Evolutionary conservation across 352 stramenopile genomes (phyloP), one percentile per base, ranked within the genome.

Genomic region (Albugo laibachii): DNA sequence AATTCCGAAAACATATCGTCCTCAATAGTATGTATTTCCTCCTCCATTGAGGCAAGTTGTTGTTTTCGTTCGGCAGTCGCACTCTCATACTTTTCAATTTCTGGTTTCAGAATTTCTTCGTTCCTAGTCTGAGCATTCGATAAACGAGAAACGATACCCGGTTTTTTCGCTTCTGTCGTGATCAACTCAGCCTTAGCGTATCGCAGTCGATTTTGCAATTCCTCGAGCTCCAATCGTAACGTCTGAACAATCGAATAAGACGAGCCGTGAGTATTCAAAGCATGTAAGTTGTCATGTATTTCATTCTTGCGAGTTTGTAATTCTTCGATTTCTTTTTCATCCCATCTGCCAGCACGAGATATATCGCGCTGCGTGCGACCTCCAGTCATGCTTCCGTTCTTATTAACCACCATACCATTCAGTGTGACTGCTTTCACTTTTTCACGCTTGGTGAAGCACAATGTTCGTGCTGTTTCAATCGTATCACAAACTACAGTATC

Each of bases 341-440:
- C 83, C 85, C 87, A 97, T 52, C 86, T 65, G 15, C 80, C 82
- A 27, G 83, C 83, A 19, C 81, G 71, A 41, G 80, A 79, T 37
- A 66, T 47, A 50, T 96, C 80, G 19, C 74, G 84, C 21, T 83
- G 71, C 0, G 85, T 95, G 12, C 83, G 74, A 46, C 94, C 95
- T 40, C 94, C 95, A 0, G 92, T 99, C 92, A 98, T 99, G 58
- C 93, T 97, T 43, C 94, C 95, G 37, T 95, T 96, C 59, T 97
- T 98, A 57, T 71, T 95, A 45, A 99, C 96, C 41, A 98, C 86
- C 61, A 94, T 92, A 16, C 95, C 95, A 35, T 82, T 81, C 13
- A 98, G 54, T 2, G 94, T 98, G 21, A 96, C 85, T 13, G 78
- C 78, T 48, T 92, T 92, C 11, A 92, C 69, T 36, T 83, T 83